Evolutionary conservation across 1,284 basidiomycete species (phyloP).

Genomic region (Ustilago nuda): DNA sequence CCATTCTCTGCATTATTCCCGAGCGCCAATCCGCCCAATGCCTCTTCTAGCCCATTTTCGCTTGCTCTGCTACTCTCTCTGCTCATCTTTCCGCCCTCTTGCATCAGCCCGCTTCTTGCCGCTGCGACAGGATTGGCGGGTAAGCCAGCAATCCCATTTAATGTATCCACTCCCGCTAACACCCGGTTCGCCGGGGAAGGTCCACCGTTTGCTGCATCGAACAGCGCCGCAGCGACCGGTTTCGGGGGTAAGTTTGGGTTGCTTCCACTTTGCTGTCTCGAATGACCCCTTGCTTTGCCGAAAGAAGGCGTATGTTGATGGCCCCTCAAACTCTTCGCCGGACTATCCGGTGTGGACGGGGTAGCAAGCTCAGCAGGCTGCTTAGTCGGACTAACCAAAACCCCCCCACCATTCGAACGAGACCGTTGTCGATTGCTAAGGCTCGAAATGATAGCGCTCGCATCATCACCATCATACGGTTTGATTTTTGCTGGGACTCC

Average conservation of each 20-base stretch:
- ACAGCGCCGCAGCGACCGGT: constrained; percentile 62
- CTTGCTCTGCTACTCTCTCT: constrained; percentile 26
- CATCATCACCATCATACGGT: constrained; percentile 94
- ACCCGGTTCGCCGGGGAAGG: constrained; percentile 61
- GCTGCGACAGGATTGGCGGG: constrained; percentile 47
- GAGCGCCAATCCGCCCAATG: constrained; percentile 22
- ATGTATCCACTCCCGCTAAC: constrained; percentile 42
- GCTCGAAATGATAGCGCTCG: constrained; percentile 86
- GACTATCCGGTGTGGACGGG: constrained; percentile 35
- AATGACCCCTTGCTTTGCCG: constrained; percentile 45
- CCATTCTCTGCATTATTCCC: neutral
- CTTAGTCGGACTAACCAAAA: constrained; percentile 42
- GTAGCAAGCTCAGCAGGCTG: constrained; percentile 33
- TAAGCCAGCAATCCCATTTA: constrained; percentile 49
- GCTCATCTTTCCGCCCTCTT: constrained; percentile 36
- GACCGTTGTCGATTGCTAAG: constrained; percentile 75
- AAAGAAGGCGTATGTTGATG: constrained; percentile 46
- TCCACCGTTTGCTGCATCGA: constrained; percentile 64
- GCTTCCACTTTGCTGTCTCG: constrained; percentile 55
- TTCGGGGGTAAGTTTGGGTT: constrained; percentile 60
- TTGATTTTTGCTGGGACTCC: constrained; percentile 75
- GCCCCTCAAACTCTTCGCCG: constrained; percentile 23
- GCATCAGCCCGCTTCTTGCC: constrained; percentile 24
- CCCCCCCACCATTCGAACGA: constrained; percentile 56
- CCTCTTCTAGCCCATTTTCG: constrained; percentile 19